Evolutionary conservation across 2,329 filamentous ascomycete genomes (phyloP), one percentile per base, ranked within the genome.

Genomic region (Fusarium protoensiforme): DNA sequence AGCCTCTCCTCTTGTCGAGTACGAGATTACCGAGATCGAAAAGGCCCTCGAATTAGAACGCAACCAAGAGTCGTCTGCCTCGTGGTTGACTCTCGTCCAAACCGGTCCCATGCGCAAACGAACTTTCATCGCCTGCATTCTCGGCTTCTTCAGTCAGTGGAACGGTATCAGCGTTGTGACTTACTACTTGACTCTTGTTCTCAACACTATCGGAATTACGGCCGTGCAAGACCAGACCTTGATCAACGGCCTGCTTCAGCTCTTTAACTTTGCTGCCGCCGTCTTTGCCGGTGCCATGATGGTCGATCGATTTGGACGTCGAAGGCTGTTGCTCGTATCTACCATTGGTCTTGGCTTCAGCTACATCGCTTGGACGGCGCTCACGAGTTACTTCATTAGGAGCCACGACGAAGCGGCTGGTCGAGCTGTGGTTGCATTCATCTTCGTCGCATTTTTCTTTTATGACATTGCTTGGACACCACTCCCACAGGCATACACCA

Each of bases 301-400:
- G 35, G 81, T 83, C 27, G 82, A 84, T 66, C 66, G 80, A 2
- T 75, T 84, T 7, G 82, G 83, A 7, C 82, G 83, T 31, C 80
- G 82, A 4, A 79, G 80, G 62, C 82, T 84, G 77, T 69, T 83
- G 18, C 78, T 84, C 14, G 75, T 79, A 13, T 80, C 81, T 14
- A 80, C 81, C 1, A 66, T 75, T 2, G 79, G 1, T 80, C 78
- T 18, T 73, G 78, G 14, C 56, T 67, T 10, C 69, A 75, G n/a
- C 7, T 46, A 41, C 8, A 39, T 57, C 6, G 31, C 31, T 8
- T 61, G 57, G 57, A 61, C 57, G 14, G 27, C 39, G 1, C 29
- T 43, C 2, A 58, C 48, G 7, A 35, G 24, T 3, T 20, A n/a
- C 29, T 24, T 31, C 48, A 56, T 66, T 4, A 35, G 63, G 16